Percentiles rank a stretch among this genome's conserved stretches.
Conservation (phyloP, 1,284 basidiomycete species). For the Tilletia indica region DNA sequence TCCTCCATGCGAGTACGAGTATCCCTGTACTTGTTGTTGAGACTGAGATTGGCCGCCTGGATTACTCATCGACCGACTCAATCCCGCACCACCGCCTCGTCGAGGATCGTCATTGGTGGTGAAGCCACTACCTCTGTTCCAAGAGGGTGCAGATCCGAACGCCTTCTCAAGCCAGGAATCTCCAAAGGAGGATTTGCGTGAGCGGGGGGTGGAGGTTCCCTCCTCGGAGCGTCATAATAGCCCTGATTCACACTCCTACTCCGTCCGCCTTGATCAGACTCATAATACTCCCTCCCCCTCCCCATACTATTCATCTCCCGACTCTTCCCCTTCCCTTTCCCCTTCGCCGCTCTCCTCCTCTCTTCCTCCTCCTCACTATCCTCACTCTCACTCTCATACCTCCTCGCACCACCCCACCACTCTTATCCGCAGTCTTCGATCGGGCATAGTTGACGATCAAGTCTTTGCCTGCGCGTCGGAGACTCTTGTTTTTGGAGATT, state of each 20-base stretch:
- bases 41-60: background rate
- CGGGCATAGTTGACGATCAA: slow-evolving; percentile 2
- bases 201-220: background rate
- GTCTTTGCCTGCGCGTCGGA: slow-evolving; percentile 7
- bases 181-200: slow-evolving; percentile 1
- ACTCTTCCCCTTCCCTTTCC: background rate
- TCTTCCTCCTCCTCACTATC: background rate
- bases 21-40: background rate
- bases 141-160: slow-evolving; percentile 6
- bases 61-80: slow-evolving; percentile 1
- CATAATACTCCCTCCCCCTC: background rate
- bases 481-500: background rate
- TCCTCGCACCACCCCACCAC: background rate
- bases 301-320: background rate
- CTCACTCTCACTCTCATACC: background rate
- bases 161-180: slow-evolving; percentile 10
- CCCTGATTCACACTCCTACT: background rate
- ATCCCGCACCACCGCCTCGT: background rate
- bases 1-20: slow-evolving; percentile 2
- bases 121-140: slow-evolving; percentile 7
- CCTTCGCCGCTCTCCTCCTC: background rate
- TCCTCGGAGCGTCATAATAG: background rate
- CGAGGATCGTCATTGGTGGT: background rate
- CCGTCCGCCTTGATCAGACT: background rate
- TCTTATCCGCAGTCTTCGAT: background rate